These are phyloP conservation scores for Yarrowia porcina DNA, from an alignment of 805 yeast species.

Conservation along the genomic window DNA sequence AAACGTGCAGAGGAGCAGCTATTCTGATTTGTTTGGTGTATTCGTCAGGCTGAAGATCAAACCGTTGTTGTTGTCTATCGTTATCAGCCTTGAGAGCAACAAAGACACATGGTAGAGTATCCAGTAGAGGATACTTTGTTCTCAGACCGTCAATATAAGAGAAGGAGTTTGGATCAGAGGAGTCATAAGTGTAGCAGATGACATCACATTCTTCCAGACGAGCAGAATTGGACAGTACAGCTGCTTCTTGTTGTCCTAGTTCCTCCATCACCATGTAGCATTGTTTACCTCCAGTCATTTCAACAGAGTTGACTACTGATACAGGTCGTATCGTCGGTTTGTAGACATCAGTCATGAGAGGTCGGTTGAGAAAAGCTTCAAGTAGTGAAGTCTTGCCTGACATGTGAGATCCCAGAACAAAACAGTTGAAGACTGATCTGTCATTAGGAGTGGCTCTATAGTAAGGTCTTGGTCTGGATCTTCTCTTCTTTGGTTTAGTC, in stretches of 20 bases:
- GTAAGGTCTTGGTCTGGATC: conserved; percentile 61
- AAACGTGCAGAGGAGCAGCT: conserved; percentile 84
- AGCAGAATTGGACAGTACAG: conserved; percentile 65
- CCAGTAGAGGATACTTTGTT: conserved; percentile 52
- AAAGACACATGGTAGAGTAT: conserved; percentile 73
- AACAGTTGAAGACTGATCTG: conserved; percentile 89
- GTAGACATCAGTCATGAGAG: conserved; percentile 58
- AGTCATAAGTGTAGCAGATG: conserved; percentile 83
- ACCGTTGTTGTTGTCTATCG: conserved; percentile 92
- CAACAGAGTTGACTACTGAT: conserved; percentile 87
- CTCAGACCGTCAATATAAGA: conserved; percentile 74
- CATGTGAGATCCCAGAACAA: conserved; percentile 76
- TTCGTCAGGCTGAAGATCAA: conserved; percentile 80
- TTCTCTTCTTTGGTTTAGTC: conserved; percentile 72
- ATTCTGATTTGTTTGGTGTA: conserved; percentile 64
- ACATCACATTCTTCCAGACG: conserved; percentile 86
- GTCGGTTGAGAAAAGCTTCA: conserved; percentile 75
- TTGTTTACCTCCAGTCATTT: conserved; percentile 90
- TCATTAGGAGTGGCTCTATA: conserved; percentile 71
- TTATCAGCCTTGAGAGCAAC: conserved; percentile 94
- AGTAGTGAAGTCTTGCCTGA: conserved; percentile 85
- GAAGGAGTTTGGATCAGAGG: conserved; percentile 94
- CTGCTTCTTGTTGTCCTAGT: conserved; percentile 80
- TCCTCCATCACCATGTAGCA: conserved; percentile 90
- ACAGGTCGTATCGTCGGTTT: conserved; percentile 80